A percentile compares a stretch with the other conserved stretches of the same genome.
Conservation (phyloP, 352 stramenopile species). For the Paralagenidium karlingii region DNA sequence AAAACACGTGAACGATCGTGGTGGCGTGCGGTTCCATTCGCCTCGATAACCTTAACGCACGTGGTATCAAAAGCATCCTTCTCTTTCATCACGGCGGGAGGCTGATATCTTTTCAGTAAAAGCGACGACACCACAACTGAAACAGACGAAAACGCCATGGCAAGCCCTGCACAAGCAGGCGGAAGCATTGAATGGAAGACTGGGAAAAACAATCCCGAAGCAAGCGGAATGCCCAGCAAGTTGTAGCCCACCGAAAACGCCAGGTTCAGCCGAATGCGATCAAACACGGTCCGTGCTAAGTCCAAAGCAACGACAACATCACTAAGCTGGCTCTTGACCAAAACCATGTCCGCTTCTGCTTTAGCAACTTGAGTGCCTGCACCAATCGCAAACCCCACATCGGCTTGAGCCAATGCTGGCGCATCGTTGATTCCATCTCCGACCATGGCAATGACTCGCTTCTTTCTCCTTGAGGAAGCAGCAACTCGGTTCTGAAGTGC, state of each 20-base stretch:
- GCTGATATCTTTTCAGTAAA: conserved; percentile 64
- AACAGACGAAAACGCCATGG: conserved; percentile 83
- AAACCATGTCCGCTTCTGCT: conserved; percentile 77
- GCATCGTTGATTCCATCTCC: conserved; percentile 95
- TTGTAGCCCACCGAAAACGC: conserved; percentile 86
- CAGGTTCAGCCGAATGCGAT: conserved; percentile 78
- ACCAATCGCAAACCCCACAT: conserved; percentile 88
- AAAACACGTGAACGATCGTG: too few species aligned
- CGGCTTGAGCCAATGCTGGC: conserved; percentile 83
- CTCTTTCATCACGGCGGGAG: conserved; percentile 21
- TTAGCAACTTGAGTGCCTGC: conserved; percentile 86
- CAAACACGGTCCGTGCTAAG: conserved; percentile 67
- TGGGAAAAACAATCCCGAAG: conserved; percentile 76
- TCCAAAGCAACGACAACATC: conserved; percentile 80
- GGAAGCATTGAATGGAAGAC: conserved; percentile 76
- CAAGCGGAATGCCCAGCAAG: conserved; percentile 66
- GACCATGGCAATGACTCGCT: conserved; percentile 85
- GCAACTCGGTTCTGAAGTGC: conserved; percentile 58
- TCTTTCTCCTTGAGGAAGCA: conserved; percentile 49
- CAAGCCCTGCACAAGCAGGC: conserved; percentile 67
- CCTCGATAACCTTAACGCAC: conserved; percentile 50
- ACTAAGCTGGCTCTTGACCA: conserved; percentile 74
- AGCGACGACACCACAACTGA: conserved; percentile 79
- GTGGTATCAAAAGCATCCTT: conserved; percentile 16
- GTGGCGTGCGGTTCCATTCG: too few species aligned